These are phyloP conservation scores for Biscogniauxia marginata DNA, from an alignment of 2,329 filamentous ascomycete genomes.

Conservation along the genomic window DNA sequence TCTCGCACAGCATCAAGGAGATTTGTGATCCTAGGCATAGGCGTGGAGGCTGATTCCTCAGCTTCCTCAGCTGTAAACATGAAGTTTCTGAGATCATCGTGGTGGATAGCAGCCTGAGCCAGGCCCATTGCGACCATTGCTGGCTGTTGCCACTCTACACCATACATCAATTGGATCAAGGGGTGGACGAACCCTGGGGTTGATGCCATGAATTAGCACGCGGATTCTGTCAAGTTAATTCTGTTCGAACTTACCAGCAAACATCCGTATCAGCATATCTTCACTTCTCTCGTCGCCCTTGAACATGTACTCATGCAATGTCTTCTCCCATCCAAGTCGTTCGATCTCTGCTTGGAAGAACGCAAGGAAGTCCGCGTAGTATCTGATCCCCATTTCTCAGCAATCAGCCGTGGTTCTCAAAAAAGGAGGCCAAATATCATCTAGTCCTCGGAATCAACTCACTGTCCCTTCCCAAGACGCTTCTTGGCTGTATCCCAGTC, in stretches of 20 bases:
- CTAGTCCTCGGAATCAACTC: too few species aligned
- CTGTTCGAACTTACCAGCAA: conserved; percentile 48
- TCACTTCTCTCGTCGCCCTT: conserved; percentile 62
- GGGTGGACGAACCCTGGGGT: conserved; percentile 69
- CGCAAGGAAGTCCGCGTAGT: conserved; percentile 71
- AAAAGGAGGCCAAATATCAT: too few species aligned
- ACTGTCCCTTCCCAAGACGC: conserved; percentile 59
- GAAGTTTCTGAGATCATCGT: conserved; percentile 52
- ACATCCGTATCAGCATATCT: conserved; percentile 68
- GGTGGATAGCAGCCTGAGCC: conserved; percentile 73
- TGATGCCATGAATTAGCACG: background rate
- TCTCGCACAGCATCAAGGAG: conserved; percentile 60
- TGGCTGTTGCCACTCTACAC: conserved; percentile 78
- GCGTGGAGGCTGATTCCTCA: conserved; percentile 32
- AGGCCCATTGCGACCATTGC: conserved; percentile 78
- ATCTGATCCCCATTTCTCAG: conserved; percentile 11
- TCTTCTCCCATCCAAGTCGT: conserved; percentile 57
- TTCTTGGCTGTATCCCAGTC: conserved; percentile 54
- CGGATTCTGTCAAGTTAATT: background rate
- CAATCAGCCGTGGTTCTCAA: conserved; percentile 1
- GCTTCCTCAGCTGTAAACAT: conserved; percentile 53
- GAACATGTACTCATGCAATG: conserved; percentile 69
- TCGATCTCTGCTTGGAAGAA: conserved; percentile 78
- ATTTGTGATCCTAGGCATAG: conserved; percentile 48
- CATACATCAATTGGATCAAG: conserved; percentile 82